Percentiles rank a stretch among this genome's conserved stretches.
Conservation (phyloP, 208 protist species). For the Leishmania mexicana region DNA sequence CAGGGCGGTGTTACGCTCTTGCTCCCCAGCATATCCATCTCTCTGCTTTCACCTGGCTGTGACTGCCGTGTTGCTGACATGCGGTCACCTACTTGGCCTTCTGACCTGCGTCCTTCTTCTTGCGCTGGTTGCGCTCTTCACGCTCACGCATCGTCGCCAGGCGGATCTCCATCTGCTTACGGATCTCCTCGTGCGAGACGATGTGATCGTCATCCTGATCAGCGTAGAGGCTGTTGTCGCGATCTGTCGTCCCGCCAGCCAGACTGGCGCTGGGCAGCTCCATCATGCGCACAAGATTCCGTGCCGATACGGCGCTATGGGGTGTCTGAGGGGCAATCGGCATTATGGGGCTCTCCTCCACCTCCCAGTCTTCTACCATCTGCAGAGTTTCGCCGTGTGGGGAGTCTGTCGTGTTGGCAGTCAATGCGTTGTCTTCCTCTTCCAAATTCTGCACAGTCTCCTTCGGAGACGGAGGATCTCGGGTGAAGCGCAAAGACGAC, state of each 20-base stretch:
- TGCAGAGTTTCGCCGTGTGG: constrained; percentile 27
- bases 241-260: constrained; percentile 28
- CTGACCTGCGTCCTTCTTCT: constrained; percentile 44
- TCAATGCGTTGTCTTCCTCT: constrained; percentile 35
- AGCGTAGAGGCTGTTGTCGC: constrained; percentile 34
- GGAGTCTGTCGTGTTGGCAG: constrained; percentile 30
- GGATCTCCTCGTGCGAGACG: constrained; percentile 85
- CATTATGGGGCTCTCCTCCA: constrained; percentile 41
- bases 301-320: constrained; percentile 62
- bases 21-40: background rate
- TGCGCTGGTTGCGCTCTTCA: constrained; percentile 74
- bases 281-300: constrained; percentile 59
- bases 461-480: constrained; percentile 15
- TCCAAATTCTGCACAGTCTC: constrained; percentile 9
- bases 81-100: constrained; percentile 8
- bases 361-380: constrained; percentile 29
- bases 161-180: constrained; percentile 82
- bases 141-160: constrained; percentile 74
- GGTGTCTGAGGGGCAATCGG: constrained; percentile 46
- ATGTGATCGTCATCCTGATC: constrained; percentile 74
- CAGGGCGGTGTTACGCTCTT: background rate
- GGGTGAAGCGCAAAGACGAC: constrained; percentile 8
- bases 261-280: constrained; percentile 83
- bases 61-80: background rate
- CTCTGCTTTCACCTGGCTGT: background rate